Evolutionary conservation across 306 rosid genomes (phyloP).

Genomic region (Dicorynia guianensis): DNA sequence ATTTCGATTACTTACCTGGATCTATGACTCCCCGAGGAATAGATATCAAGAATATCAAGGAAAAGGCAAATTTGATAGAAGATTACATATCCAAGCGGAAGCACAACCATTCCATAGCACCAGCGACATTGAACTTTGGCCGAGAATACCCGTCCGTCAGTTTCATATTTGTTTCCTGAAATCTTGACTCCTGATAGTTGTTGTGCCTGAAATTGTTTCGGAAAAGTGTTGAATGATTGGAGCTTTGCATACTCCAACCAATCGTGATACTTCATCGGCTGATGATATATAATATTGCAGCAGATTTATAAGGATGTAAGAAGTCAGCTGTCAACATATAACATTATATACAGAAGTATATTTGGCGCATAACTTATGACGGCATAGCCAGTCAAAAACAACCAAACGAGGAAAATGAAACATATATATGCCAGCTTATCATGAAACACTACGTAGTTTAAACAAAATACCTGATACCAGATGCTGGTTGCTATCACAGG

Average conservation of each 20-base stretch:
- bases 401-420: neutral
- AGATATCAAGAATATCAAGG: constrained; percentile 65
- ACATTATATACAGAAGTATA: neutral
- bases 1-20: constrained; percentile 55
- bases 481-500: constrained; percentile 68
- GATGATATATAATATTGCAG: constrained; percentile 78
- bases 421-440: neutral
- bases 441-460: constrained; percentile 12
- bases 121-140: constrained; percentile 58
- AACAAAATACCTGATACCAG: constrained; percentile 75
- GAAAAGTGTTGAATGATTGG: constrained; percentile 78
- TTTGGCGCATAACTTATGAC: neutral
- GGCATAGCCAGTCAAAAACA: neutral
- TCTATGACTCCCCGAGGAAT: constrained; percentile 62
- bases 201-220: constrained; percentile 75
- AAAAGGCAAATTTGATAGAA: constrained; percentile 59
- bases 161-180: constrained; percentile 62
- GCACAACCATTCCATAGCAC: constrained; percentile 73
- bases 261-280: constrained; percentile 66
- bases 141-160: constrained; percentile 64
- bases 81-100: constrained; percentile 70
- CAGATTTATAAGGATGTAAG: constrained; percentile 36
- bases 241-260: constrained; percentile 77
- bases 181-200: constrained; percentile 69
- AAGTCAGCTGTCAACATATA: constrained; percentile 1